Conservation (phyloP, 2,329 filamentous ascomycete genomes). For the Penicillium sp. region DNA sequence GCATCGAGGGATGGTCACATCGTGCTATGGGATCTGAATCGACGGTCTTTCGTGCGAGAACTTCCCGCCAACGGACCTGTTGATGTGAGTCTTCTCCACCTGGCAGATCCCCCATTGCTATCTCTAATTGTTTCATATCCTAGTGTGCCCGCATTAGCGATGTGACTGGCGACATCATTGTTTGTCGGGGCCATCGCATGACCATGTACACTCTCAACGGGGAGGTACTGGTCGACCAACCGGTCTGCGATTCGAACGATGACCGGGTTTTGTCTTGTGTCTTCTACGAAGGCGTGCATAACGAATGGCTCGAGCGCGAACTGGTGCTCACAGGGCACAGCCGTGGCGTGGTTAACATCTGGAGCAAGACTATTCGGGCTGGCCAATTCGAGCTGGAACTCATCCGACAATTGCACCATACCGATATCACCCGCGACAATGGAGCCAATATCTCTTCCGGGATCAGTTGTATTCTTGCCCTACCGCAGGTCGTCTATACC, state of each 20-base stretch:
- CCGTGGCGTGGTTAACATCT: conserved; percentile 73
- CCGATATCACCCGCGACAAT: conserved; percentile 61
- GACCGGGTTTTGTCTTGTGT: conserved; percentile 77
- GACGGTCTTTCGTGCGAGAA: conserved; percentile 75
- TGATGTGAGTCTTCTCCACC: conserved; percentile 31
- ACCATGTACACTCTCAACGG: conserved; percentile 85
- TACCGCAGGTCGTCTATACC: conserved; percentile 79
- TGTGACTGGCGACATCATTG: conserved; percentile 78
- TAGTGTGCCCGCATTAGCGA: conserved; percentile 85
- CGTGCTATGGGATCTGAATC: conserved; percentile 90
- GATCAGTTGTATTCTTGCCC: conserved; percentile 80
- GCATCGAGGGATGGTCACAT: conserved; percentile 75
- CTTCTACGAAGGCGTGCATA: conserved; percentile 85
- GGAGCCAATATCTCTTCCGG: conserved; percentile 54
- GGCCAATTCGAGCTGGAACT: conserved; percentile 71
- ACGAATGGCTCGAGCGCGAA: conserved; percentile 84
- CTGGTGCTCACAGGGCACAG: conserved; percentile 86
- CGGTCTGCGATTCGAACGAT: conserved; percentile 64
- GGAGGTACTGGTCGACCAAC: conserved; percentile 71
- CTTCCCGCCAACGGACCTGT: conserved; percentile 54
- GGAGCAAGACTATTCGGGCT: conserved; percentile 51
- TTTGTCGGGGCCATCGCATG: conserved; percentile 71
- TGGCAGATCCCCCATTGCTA: background rate
- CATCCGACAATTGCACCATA: conserved; percentile 74
- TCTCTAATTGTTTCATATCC: conserved; percentile 20